Conservation (phyloP, 176 grass and related monocot genomes). For the Tuctoria greenei region DNA sequence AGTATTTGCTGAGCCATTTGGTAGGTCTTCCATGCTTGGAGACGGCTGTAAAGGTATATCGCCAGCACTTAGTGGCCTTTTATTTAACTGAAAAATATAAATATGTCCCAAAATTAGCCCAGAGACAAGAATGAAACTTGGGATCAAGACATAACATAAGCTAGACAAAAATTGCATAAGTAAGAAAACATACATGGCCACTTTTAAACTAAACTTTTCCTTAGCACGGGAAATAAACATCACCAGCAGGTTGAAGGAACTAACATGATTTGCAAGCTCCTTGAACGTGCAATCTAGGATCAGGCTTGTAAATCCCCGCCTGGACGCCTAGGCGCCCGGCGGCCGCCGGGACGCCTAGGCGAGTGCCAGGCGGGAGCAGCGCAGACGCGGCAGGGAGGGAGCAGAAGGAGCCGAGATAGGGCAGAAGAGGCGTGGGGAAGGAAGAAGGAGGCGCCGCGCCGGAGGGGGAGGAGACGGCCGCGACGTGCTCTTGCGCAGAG, state of each 20-base stretch:
- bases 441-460: too few relatives aligned
- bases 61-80: neutral
- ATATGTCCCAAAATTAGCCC: slow-evolving; percentile 5
- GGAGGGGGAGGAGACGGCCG: too few relatives aligned
- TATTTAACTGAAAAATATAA: slow-evolving; percentile 41
- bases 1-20: slow-evolving; percentile 26
- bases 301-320: too few relatives aligned
- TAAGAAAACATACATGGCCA: slow-evolving; percentile 2
- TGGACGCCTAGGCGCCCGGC: too few relatives aligned
- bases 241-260: neutral
- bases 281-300: neutral
- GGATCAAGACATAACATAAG: neutral
- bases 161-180: neutral
- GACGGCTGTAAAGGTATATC: neutral
- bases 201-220: neutral
- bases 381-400: too few relatives aligned
- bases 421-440: too few relatives aligned
- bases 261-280: neutral
- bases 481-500: too few relatives aligned
- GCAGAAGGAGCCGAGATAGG: too few relatives aligned
- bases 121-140: neutral
- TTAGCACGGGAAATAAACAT: neutral
- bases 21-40: slow-evolving; percentile 47
- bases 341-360: too few relatives aligned
- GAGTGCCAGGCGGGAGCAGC: too few relatives aligned